phyloP scores from a whole-genome alignment of 1,284 basidiomycete genomes.

The Leccinum huronense region DNA sequence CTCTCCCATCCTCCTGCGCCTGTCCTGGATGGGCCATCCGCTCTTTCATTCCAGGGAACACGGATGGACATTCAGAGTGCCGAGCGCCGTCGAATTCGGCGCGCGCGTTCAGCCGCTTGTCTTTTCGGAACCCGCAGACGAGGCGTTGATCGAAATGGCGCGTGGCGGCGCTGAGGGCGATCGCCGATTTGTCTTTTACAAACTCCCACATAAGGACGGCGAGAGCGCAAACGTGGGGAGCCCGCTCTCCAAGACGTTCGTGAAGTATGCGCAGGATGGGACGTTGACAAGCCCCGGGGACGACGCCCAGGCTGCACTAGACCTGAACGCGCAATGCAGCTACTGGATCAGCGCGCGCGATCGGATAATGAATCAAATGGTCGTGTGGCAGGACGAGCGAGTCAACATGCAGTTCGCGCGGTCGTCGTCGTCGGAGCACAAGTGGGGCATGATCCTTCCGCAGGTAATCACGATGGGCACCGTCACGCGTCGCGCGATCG shows the following conservation, averaged over 20 bases:
- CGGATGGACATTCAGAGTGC: constrained; percentile 90
- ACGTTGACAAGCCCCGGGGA: constrained; percentile 76
- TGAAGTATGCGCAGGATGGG: constrained; percentile 85
- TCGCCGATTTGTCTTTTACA: constrained; percentile 72
- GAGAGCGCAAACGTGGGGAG: constrained; percentile 93
- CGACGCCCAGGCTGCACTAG: constrained; percentile 81
- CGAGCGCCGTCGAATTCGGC: constrained; percentile 36
- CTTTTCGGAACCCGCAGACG: constrained; percentile 66
- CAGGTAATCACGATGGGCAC: constrained; percentile 99
- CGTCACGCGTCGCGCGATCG: constrained; percentile 94
- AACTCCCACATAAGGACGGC: constrained; percentile 95
- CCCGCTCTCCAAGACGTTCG: constrained; percentile 87
- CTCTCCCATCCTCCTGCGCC: constrained; percentile 81
- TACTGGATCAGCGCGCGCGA: constrained; percentile 98
- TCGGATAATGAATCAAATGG: constrained; percentile 91
- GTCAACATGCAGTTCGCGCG: constrained; percentile 48
- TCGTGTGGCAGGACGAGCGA: constrained; percentile 73
- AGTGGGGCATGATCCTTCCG: constrained; percentile 91
- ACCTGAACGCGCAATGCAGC: constrained; percentile 93
- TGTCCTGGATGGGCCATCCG: constrained; percentile 89
- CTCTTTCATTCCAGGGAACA: constrained; percentile 85
- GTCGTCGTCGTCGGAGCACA: constrained; percentile 36
- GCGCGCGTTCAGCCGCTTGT: constrained; percentile 40
- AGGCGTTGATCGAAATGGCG: constrained; percentile 45
- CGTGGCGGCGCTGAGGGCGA: constrained; percentile 30